Evolutionary conservation across 148 eudicot genomes (phyloP), one percentile per base, ranked within the genome.

Genomic region (Nyssa sinensis): DNA sequence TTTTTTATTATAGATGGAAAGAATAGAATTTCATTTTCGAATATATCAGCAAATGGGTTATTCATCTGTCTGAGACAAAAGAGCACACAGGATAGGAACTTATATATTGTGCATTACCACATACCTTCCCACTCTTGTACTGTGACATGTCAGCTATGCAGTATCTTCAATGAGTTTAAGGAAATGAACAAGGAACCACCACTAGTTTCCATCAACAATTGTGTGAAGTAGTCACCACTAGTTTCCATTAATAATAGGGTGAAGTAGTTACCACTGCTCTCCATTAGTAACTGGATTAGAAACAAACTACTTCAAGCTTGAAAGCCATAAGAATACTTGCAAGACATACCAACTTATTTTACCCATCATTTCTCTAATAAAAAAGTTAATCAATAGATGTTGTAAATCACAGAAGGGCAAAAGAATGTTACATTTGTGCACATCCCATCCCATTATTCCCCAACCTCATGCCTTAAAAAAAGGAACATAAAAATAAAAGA

Each of bases 61-160:
- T 14, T 44, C 51, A 12, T 19, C 16, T 44, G 59, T 55, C 0
- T 21, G 6, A 55, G 21, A 16, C 17, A 55, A 55, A n/a, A 24
- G 59, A 55, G 2, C 2, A 3, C 51, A 44, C 1, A 55, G 59
- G 0, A 55, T 55, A 55, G 59, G 21, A 21, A 55, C 19, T 24
- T 24, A 27, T 17, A 64, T 7, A 44, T 14, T 41, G 29, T 49
- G 28, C 34, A 47, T 29, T 14, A 51, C 49, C 24, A 71, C 76
- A 35, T 86, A 88, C 98, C 98, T 94, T 94, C 68, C 96, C 98
- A 75, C 81, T 86, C 87, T 81, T 90, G 68, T 90, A 92, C 34
- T 84, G 93, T 21, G 98, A 86, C 97, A 94, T 94, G 67, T 94
- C 98, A 81, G 98, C 97, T 76, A 94, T 88, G 83, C 98, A 94